Conservation (phyloP, 768 basidiomycete species). For the Pleurotus pulmonarius region DNA sequence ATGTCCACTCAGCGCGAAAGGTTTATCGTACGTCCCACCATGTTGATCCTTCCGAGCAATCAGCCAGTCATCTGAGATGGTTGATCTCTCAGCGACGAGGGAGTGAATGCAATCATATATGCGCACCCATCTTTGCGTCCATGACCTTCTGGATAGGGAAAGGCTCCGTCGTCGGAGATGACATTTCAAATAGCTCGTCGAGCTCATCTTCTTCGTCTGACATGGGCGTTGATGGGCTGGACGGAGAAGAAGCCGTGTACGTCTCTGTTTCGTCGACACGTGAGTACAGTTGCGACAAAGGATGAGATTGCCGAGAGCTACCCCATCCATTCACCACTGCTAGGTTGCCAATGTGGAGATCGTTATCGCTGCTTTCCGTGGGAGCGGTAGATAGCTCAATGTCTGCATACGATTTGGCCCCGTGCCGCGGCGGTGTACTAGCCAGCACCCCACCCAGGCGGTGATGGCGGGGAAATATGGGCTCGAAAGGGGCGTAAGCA, state of each 20-base stretch:
- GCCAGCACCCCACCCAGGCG: constrained; percentile 14
- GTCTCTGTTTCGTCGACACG: constrained; percentile 23
- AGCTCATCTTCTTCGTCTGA: constrained; percentile 44
- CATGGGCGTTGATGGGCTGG: constrained; percentile 35
- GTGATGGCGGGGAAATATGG: constrained; percentile 41
- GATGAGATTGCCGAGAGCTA: constrained; percentile 17
- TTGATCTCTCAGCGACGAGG: too few species aligned
- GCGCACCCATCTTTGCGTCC: constrained; percentile 48
- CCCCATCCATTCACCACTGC: constrained; percentile 64
- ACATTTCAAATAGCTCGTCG: constrained; percentile 49
- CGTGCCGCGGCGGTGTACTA: constrained; percentile 9
- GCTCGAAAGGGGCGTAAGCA: constrained; percentile 4
- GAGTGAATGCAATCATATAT: not conserved
- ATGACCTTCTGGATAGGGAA: constrained; percentile 29
- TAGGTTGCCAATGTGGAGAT: constrained; percentile 48
- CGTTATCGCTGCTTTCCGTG: constrained; percentile 36
- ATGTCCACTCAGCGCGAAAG: not conserved
- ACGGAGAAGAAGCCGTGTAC: constrained; percentile 36
- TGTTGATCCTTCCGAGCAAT: constrained; percentile 18
- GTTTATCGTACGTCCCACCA: constrained; percentile 8
- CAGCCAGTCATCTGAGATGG: constrained; percentile 33
- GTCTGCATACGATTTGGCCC: constrained; percentile 17
- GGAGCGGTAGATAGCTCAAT: constrained; percentile 22
- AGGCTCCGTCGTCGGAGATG: constrained; percentile 43
- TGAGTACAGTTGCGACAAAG: too few species aligned